These are phyloP conservation scores for Microbotryum saponariae DNA, from an alignment of 1,284 basidiomycete species.

Conservation along the genomic window DNA sequence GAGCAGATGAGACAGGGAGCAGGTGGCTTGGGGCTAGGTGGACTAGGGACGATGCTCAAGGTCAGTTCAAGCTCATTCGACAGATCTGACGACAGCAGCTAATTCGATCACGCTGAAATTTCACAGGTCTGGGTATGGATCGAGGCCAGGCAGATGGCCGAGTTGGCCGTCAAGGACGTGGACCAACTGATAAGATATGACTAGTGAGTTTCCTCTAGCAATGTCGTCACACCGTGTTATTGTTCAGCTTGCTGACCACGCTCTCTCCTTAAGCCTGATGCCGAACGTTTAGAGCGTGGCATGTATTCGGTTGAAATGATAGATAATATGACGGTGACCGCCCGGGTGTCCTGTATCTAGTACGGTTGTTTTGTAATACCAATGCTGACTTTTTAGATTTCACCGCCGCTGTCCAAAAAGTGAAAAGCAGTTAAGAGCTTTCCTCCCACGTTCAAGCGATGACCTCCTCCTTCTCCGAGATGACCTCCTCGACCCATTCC, in stretches of 20 bases:
- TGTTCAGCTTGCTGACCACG: not conserved
- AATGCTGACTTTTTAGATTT: no score
- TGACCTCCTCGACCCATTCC: constrained; percentile 68
- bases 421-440: no score
- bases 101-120: constrained; percentile 4
- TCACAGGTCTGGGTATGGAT: constrained; percentile 77
- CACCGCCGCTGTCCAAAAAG: no score
- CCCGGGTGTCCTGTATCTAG: no score
- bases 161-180: constrained; percentile 62
- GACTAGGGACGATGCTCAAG: constrained; percentile 77
- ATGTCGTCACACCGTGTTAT: not conserved
- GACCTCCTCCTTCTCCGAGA: constrained; percentile 38
- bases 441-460: constrained; percentile 6
- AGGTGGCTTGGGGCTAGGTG: constrained; percentile 55
- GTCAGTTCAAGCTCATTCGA: constrained; percentile 43
- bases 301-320: no score
- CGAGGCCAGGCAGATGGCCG: constrained; percentile 78
- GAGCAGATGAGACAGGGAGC: constrained; percentile 54
- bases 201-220: constrained; percentile 10
- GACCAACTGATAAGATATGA: constrained; percentile 50
- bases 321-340: no score
- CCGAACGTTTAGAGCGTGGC: constrained; percentile 1
- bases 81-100: not conserved
- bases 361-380: no score
- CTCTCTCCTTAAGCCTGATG: not conserved